A percentile compares a stretch with the other conserved stretches of the same genome.
These are phyloP conservation scores for Neonectria hederae DNA, from an alignment of 2,329 filamentous ascomycete species.

Conservation along the genomic window DNA sequence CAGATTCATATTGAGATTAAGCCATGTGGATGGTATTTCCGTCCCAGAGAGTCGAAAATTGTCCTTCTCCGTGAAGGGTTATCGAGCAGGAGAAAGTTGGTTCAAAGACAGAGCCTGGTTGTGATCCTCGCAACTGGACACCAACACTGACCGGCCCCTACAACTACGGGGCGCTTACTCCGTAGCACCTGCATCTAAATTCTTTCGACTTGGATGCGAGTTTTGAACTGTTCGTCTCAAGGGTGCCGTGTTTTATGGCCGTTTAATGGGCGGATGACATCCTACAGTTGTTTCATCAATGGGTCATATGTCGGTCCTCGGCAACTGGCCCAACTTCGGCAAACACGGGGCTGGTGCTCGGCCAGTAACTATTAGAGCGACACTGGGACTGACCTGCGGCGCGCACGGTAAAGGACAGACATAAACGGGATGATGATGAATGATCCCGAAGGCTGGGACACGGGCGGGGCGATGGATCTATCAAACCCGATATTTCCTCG, in stretches of 20 bases:
- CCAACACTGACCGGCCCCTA: background rate
- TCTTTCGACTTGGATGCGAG: background rate
- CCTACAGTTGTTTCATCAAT: background rate
- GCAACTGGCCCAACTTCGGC: background rate
- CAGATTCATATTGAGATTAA: background rate
- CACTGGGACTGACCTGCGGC: background rate
- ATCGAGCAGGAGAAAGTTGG: background rate
- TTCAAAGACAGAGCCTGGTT: slow-evolving; percentile 6
- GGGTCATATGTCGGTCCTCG: background rate
- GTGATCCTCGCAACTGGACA: background rate
- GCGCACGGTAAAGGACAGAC: no score
- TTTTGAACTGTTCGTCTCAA: background rate
- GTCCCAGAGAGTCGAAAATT: background rate
- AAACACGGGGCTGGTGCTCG: background rate
- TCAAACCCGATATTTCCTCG: background rate
- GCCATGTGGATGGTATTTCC: background rate
- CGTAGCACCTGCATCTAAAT: background rate
- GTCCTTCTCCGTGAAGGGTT: background rate
- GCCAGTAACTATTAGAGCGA: background rate
- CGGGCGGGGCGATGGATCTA: background rate
- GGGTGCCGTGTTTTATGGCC: slow-evolving; percentile 1
- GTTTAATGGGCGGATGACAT: background rate
- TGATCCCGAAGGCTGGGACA: background rate
- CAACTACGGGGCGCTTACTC: background rate
- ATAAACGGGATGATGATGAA: background rate